These are phyloP conservation scores for Psilocybe subaeruginosa DNA, from an alignment of 768 basidiomycete genomes.

Conservation along the genomic window DNA sequence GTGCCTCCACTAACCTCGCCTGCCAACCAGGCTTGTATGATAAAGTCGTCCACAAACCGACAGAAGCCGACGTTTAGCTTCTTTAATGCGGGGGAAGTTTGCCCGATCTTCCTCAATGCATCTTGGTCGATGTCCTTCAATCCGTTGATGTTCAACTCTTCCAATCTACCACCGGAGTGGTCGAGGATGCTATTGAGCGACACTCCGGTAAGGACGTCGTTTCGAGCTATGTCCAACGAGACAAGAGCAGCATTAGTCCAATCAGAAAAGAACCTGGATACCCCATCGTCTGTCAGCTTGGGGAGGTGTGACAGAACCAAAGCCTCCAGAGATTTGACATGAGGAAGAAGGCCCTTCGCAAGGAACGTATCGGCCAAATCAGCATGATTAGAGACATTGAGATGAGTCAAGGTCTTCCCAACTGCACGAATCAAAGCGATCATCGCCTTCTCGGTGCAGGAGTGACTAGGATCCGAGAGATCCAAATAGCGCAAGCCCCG, in stretches of 20 bases:
- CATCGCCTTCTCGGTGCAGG: constrained; percentile 60
- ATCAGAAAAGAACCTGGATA: constrained; percentile 65
- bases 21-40: constrained; percentile 69
- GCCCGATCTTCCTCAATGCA: constrained; percentile 35
- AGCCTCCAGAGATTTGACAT: constrained; percentile 48
- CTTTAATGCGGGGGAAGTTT: constrained; percentile 43
- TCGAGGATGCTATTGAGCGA: constrained; percentile 66
- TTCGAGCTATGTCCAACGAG: constrained; percentile 65
- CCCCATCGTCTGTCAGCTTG: constrained; percentile 70
- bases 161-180: constrained; percentile 66
- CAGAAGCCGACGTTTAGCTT: constrained; percentile 87
- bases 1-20: constrained; percentile 28
- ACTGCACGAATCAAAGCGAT: constrained; percentile 55
- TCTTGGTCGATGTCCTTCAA: constrained; percentile 66
- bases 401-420: constrained; percentile 55
- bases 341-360: constrained; percentile 55
- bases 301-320: constrained; percentile 60
- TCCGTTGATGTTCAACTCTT: constrained; percentile 73
- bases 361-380: constrained; percentile 65
- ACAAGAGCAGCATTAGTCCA: constrained; percentile 57
- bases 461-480: constrained; percentile 60
- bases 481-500: constrained; percentile 57
- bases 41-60: constrained; percentile 79
- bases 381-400: constrained; percentile 75
- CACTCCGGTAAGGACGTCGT: constrained; percentile 49